These are phyloP conservation scores for Boletus insuetus DNA, from an alignment of 768 basidiomycete species.

Conservation along the genomic window DNA sequence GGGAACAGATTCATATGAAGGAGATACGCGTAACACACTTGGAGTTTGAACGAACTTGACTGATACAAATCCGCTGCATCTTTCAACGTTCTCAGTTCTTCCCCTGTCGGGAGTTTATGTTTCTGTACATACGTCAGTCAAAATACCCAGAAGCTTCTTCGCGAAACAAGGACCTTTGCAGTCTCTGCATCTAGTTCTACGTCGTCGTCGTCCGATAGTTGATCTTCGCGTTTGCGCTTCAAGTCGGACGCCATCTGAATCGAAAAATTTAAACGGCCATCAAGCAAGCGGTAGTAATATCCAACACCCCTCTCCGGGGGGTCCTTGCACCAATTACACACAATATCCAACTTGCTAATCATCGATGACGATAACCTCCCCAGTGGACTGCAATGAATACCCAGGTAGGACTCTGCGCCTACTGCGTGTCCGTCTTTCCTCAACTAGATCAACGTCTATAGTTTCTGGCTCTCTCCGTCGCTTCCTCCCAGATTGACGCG, in stretches of 20 bases:
- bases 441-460: slow-evolving; percentile 32
- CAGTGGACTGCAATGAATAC: slow-evolving; percentile 19
- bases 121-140: slow-evolving; percentile 13
- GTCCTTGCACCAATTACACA: not conserved
- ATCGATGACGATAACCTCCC: slow-evolving; percentile 47
- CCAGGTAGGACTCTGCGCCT: slow-evolving; percentile 17
- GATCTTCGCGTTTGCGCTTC: slow-evolving; percentile 28
- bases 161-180: slow-evolving; percentile 15
- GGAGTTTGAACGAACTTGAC: slow-evolving; percentile 81
- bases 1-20: not conserved
- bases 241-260: slow-evolving; percentile 19
- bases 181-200: not conserved
- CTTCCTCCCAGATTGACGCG: slow-evolving; percentile 30
- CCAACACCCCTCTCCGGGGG: slow-evolving; percentile 15
- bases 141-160: not conserved
- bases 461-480: slow-evolving; percentile 31
- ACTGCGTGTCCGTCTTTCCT: slow-evolving; percentile 24
- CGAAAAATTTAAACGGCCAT: not conserved
- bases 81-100: slow-evolving; percentile 68
- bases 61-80: slow-evolving; percentile 72
- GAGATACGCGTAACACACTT: slow-evolving; percentile 44
- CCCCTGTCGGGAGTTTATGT: slow-evolving; percentile 59
- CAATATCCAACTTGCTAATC: slow-evolving; percentile 21
- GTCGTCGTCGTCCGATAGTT: not conserved
- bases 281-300: not conserved